A percentile compares a stretch with the other conserved stretches of the same genome.
Conservation (phyloP, 2,329 filamentous ascomycete species). For the Fusarium nurragi region DNA sequence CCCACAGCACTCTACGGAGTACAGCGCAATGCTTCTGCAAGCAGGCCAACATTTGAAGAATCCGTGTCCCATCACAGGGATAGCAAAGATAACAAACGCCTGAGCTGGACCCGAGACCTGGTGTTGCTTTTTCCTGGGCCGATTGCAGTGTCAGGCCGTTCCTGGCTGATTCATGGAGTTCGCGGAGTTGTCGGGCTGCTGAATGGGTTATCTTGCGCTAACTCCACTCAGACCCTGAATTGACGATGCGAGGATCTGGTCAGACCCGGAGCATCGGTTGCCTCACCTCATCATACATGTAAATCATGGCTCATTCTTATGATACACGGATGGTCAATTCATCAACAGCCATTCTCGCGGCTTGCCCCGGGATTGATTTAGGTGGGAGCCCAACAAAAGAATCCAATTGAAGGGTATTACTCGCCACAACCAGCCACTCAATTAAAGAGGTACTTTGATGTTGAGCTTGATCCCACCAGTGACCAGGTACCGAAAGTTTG, state of each 20-base stretch:
- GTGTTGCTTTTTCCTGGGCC: slow-evolving; percentile 20
- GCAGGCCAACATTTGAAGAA: slow-evolving; percentile 6
- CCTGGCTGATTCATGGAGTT: slow-evolving; percentile 26
- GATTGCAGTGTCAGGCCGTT: slow-evolving; percentile 24
- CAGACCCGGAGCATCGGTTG: slow-evolving; percentile 13
- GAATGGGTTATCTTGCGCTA: slow-evolving; percentile 14
- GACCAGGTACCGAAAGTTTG: slow-evolving; percentile 18
- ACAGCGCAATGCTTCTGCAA: slow-evolving; percentile 3
- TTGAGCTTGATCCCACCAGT: background rate
- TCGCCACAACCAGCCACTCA: slow-evolving; percentile 43
- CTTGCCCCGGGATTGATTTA: slow-evolving; percentile 15
- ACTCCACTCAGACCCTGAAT: slow-evolving; percentile 35
- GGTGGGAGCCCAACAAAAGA: slow-evolving; percentile 6
- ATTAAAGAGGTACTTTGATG: slow-evolving; percentile 23
- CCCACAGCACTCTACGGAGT: slow-evolving; percentile 31
- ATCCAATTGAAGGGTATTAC: slow-evolving; percentile 28
- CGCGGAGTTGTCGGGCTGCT: slow-evolving; percentile 6
- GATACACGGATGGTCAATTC: background rate
- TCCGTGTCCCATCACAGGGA: slow-evolving; percentile 15
- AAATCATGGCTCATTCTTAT: slow-evolving; percentile 21
- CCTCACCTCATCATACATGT: slow-evolving; percentile 17
- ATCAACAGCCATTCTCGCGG: slow-evolving; percentile 14
- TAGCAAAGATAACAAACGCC: slow-evolving; percentile 1
- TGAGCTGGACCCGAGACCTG: slow-evolving; percentile 19
- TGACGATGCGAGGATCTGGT: slow-evolving; percentile 6